Conservation (phyloP, 2,329 filamentous ascomycete species). For the Lasiodiplodia citricola region DNA sequence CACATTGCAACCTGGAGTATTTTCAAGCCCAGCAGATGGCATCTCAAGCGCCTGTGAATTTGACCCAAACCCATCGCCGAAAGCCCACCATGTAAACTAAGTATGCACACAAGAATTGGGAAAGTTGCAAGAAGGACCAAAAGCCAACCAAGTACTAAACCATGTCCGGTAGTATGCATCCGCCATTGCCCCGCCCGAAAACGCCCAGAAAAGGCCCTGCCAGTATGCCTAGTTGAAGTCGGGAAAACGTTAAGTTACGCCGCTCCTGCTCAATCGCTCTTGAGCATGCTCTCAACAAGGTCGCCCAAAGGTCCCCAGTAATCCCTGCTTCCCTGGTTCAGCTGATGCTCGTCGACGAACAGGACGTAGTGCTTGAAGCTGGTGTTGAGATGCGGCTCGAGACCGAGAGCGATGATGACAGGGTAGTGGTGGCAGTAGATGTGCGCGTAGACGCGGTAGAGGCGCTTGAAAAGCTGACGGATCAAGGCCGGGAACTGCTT, state of each 20-base stretch:
- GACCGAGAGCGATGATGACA: constrained; percentile 89
- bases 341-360: constrained; percentile 94
- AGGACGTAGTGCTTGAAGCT: constrained; percentile 99
- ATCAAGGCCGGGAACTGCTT: constrained; percentile 89
- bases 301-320: constrained; percentile 97
- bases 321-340: constrained; percentile 86
- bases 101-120: constrained; percentile 11
- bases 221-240: constrained; percentile 13
- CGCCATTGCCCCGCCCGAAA: constrained; percentile 11
- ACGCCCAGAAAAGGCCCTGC: constrained; percentile 14
- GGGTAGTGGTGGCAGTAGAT: constrained; percentile 99
- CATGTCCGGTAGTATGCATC: constrained; percentile 12
- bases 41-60: background rate
- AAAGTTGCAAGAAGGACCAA: background rate
- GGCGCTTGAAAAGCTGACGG: constrained; percentile 98
- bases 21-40: background rate
- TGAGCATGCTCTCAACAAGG: constrained; percentile 95
- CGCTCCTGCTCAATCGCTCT: constrained; percentile 69
- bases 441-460: constrained; percentile 97
- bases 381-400: constrained; percentile 97
- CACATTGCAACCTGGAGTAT: background rate
- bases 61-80: background rate
- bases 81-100: background rate
- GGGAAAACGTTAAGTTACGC: background rate
- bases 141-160: background rate